phyloP scores from a whole-genome alignment of 805 yeast genomes.

The Candida xiaguanensis region DNA sequence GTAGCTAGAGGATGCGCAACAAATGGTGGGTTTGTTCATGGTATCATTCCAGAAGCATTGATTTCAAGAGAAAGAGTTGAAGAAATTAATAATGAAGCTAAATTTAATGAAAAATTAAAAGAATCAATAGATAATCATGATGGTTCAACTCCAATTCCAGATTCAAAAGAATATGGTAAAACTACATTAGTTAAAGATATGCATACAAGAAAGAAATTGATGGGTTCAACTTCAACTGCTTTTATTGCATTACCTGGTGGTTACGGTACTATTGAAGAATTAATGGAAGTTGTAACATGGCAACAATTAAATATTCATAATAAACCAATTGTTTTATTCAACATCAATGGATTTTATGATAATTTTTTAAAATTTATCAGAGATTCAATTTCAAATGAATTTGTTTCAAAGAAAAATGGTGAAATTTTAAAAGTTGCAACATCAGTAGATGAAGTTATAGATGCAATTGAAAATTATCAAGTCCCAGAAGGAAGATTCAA shows the following conservation, averaged over 20 bases:
- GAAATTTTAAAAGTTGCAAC: constrained; percentile 66
- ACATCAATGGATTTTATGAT: constrained; percentile 78
- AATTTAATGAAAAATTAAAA: constrained; percentile 46
- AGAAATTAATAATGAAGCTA: constrained; percentile 22
- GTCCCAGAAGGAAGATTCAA: constrained; percentile 73
- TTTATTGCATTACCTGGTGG: constrained; percentile 93
- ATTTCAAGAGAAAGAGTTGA: constrained; percentile 66
- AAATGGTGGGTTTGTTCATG: constrained; percentile 69
- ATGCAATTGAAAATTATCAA: constrained; percentile 54
- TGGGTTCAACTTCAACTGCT: constrained; percentile 85
- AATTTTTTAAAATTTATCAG: constrained; percentile 59
- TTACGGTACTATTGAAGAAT: constrained; percentile 84
- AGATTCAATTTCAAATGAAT: constrained; percentile 59
- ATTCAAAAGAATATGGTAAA: constrained; percentile 59
- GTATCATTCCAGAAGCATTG: constrained; percentile 82
- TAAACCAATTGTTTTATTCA: constrained; percentile 76
- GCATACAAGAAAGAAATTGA: constrained; percentile 84
- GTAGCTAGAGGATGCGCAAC: constrained; percentile 62
- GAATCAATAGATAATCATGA: constrained; percentile 57
- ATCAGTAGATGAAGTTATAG: constrained; percentile 65
- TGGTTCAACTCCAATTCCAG: constrained; percentile 64
- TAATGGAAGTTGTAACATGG: constrained; percentile 91
- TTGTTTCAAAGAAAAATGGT: constrained; percentile 64
- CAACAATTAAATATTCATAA: constrained; percentile 81
- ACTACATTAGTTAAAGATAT: constrained; percentile 81